Evolutionary conservation across 2,329 filamentous ascomycete species (phyloP).

Genomic region (Pyrenochaeta sp.): DNA sequence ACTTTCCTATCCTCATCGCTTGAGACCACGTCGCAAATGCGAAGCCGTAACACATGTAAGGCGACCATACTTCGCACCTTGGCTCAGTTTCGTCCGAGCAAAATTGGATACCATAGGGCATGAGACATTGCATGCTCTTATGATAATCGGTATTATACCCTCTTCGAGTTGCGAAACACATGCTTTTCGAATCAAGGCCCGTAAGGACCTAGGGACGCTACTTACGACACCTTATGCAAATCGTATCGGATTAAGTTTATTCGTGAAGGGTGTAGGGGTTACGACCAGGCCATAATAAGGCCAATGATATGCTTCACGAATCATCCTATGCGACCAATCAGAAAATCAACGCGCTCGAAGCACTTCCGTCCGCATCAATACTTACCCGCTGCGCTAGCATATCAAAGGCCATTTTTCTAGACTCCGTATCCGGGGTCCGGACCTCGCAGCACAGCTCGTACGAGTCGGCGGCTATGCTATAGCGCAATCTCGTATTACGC

Average conservation of each 20-base stretch:
- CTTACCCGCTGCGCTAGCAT: slow-evolving; percentile 1
- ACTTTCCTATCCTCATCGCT: neutral
- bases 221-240: slow-evolving; percentile 19
- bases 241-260: slow-evolving; percentile 13
- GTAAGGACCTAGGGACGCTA: slow-evolving; percentile 6
- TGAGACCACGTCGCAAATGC: neutral
- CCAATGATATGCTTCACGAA: slow-evolving; percentile 9
- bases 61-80: neutral
- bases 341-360: neutral
- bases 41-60: neutral
- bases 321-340: slow-evolving; percentile 9
- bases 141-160: slow-evolving; percentile 13
- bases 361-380: slow-evolving; percentile 2
- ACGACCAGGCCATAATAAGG: slow-evolving; percentile 4
- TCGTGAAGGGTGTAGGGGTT: neutral
- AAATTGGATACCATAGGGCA: neutral
- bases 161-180: slow-evolving; percentile 14
- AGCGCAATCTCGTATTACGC: neutral
- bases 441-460: neutral
- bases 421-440: neutral
- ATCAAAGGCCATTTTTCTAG: neutral
- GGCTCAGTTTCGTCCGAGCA: neutral
- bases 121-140: neutral
- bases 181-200: slow-evolving; percentile 10
- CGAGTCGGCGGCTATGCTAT: slow-evolving; percentile 1